A percentile compares a stretch with the other conserved stretches of the same genome.
Conservation (phyloP, 2,329 filamentous ascomycete genomes). For the Hymenoscyphus salicellus region DNA sequence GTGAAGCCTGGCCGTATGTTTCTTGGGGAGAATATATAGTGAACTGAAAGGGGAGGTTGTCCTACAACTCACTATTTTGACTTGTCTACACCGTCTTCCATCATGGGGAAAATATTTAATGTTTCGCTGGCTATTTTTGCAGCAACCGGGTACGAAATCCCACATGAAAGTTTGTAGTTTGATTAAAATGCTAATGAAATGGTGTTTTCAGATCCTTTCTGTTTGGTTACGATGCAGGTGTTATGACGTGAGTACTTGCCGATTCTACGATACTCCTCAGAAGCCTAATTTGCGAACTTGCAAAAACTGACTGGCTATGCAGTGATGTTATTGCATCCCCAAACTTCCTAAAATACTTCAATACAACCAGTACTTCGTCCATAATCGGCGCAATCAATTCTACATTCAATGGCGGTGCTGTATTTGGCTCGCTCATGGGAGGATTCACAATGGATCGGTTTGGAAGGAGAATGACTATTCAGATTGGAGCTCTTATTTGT, state of each 20-base stretch:
- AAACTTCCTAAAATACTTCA: slow-evolving; percentile 34
- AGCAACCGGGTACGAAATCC: slow-evolving; percentile 36
- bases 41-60: background rate
- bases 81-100: background rate
- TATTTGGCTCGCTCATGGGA: slow-evolving; percentile 37
- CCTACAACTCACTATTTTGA: background rate
- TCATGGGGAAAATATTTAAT: slow-evolving; percentile 44
- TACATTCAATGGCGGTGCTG: slow-evolving; percentile 61
- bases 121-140: slow-evolving; percentile 43
- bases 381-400: slow-evolving; percentile 57
- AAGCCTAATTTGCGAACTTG: too few species aligned
- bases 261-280: background rate
- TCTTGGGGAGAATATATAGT: background rate
- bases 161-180: background rate
- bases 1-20: background rate
- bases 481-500: slow-evolving; percentile 56
- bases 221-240: slow-evolving; percentile 38
- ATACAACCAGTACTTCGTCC: slow-evolving; percentile 34
- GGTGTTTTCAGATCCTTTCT: slow-evolving; percentile 38
- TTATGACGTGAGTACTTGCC: slow-evolving; percentile 27
- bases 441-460: slow-evolving; percentile 55
- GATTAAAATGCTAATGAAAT: background rate
- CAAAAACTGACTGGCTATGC: background rate
- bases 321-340: slow-evolving; percentile 25
- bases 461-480: slow-evolving; percentile 57